Evolutionary conservation across 2,329 filamentous ascomycete genomes (phyloP).

Genomic region (Sordariomycetes sp.): DNA sequence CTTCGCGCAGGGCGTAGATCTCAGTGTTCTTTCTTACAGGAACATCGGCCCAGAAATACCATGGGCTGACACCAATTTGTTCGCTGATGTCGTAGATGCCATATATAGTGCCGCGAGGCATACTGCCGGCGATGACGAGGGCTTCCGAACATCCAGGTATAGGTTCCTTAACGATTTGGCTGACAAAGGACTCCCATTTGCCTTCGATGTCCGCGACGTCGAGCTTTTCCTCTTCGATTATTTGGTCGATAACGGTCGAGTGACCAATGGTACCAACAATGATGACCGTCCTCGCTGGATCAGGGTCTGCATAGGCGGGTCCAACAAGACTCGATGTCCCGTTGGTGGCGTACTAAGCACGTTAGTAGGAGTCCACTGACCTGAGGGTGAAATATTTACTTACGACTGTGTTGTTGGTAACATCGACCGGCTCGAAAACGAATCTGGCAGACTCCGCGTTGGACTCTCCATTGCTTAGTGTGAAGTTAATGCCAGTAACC

Average conservation of each 20-base stretch:
- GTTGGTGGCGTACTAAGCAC: slow-evolving; percentile 10
- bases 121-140: slow-evolving; percentile 47
- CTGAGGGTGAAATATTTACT: slow-evolving; percentile 11
- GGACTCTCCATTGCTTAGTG: slow-evolving; percentile 39
- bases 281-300: slow-evolving; percentile 13
- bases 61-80: slow-evolving; percentile 43
- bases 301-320: slow-evolving; percentile 30
- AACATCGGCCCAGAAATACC: slow-evolving; percentile 58
- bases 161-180: slow-evolving; percentile 35
- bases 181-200: slow-evolving; percentile 47
- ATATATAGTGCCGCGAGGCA: slow-evolving; percentile 51
- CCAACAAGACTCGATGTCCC: slow-evolving; percentile 19
- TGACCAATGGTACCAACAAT: slow-evolving; percentile 2
- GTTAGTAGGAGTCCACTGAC: neutral
- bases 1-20: slow-evolving; percentile 46
- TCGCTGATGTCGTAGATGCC: slow-evolving; percentile 52
- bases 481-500: slow-evolving; percentile 58
- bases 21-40: slow-evolving; percentile 37
- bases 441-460: slow-evolving; percentile 27
- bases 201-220: slow-evolving; percentile 19
- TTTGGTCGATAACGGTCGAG: neutral
- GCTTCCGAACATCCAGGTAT: slow-evolving; percentile 29
- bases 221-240: slow-evolving; percentile 8
- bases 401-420: slow-evolving; percentile 37
- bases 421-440: slow-evolving; percentile 31